These are phyloP conservation scores for Zopfochytrium polystomum DNA, from an alignment of 371 early-diverging fungal species.

Conservation along the genomic window DNA sequence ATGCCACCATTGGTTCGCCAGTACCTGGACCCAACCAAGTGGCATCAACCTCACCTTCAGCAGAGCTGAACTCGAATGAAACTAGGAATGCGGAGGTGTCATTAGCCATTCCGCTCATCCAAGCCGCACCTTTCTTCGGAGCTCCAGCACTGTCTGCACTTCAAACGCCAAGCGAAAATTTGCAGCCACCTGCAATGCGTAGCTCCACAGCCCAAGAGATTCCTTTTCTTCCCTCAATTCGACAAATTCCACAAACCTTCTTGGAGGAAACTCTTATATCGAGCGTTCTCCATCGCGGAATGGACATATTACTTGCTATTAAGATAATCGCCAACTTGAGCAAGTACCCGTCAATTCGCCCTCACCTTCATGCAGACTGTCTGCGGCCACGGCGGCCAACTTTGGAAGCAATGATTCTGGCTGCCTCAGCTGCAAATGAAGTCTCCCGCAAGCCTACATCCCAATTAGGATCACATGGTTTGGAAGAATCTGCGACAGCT, in stretches of 20 bases:
- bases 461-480: too few relatives aligned
- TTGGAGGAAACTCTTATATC: slow-evolving; percentile 5
- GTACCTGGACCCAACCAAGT: neutral
- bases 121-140: too few relatives aligned
- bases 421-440: too few relatives aligned
- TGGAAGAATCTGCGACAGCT: too few relatives aligned
- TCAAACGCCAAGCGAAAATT: too few relatives aligned
- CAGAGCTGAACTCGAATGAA: too few relatives aligned
- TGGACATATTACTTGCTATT: slow-evolving; percentile 78
- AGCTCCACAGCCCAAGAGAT: slow-evolving; percentile 10
- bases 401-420: slow-evolving; percentile 1
- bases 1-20: neutral
- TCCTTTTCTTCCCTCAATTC: slow-evolving; percentile 24
- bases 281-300: slow-evolving; percentile 61
- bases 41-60: neutral
- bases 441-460: too few relatives aligned
- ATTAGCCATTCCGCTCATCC: too few relatives aligned
- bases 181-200: too few relatives aligned
- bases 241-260: slow-evolving; percentile 10
- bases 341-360: slow-evolving; percentile 75
- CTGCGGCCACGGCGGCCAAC: slow-evolving; percentile 14
- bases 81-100: too few relatives aligned
- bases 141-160: too few relatives aligned
- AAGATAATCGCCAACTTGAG: slow-evolving; percentile 83
- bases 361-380: slow-evolving; percentile 52